Evolutionary conservation across 2,329 filamentous ascomycete species (phyloP), one percentile per base, ranked within the genome.

Genomic region (Aspergillus awamori): DNA sequence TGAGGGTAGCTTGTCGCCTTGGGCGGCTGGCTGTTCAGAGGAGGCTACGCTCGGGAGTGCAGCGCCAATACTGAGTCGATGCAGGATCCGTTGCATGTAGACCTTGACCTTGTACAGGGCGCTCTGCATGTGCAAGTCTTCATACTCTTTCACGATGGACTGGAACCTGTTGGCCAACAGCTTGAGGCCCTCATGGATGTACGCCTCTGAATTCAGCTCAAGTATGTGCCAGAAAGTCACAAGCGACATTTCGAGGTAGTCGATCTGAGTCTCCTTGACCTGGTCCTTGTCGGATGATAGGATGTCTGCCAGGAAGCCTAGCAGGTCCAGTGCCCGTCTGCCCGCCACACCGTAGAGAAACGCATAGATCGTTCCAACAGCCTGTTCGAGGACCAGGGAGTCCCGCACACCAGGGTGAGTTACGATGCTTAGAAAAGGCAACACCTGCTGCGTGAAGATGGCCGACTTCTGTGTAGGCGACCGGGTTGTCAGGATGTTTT

Each of bases 301-400:
- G 47, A 64, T 68, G 33, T 58, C 67, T 33, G 65, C 64, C 48
- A 69, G 67, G 45, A 65, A 76, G 4, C 54, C 58, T 53, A 81
- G 79, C 24, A 82, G 65, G 1, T 58, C 58, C 11, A 75, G 68
- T 15, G 71, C 76, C 62, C 77, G 74, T 8, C 63, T 68, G 30
- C 80, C 80, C 43, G 70, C 69, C n/a, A 70, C 55, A 2, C 80
- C 79, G 58, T 75, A 82, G 10, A 83, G 65, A 63, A 77, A 76
- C 33, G 76, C 81, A 68, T 77, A 81, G 24, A 83, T 76, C 3
- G 74, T 80, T 17, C 73, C 76, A 11, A 82, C 69, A 2, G 75
- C 68, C 13, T 73, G 69, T 60, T 82, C 78, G 5, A 82, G 63
- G 2, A 81, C 67, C 10, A 79, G 60, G 0, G 80, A 82, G 5